A percentile compares a stretch with the other conserved stretches of the same genome.
phyloP scores from a whole-genome alignment of 169 alveolate genomes.

The Cryptosporidium sp. region DNA sequence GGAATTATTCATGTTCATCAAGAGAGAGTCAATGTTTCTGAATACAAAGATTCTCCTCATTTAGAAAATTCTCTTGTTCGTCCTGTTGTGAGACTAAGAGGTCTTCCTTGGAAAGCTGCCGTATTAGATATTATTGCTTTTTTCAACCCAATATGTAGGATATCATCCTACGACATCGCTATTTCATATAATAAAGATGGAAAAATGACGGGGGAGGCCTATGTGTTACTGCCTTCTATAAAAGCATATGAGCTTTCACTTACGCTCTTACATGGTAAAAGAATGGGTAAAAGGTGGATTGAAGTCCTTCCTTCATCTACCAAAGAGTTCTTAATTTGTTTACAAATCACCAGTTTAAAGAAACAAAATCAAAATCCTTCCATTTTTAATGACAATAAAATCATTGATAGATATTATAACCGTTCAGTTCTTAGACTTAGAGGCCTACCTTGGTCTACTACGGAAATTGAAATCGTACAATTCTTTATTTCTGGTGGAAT shows the following conservation, averaged over 20 bases:
- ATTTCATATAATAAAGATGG: constrained; percentile 42
- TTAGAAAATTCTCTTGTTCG: neutral
- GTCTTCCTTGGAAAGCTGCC: constrained; percentile 51
- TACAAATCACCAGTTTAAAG: neutral
- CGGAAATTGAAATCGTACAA: constrained; percentile 77
- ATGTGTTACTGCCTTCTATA: constrained; percentile 78
- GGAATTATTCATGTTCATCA: neutral
- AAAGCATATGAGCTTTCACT: constrained; percentile 76
- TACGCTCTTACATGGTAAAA: constrained; percentile 77
- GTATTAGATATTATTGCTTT: constrained; percentile 29
- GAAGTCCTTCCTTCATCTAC: constrained; percentile 76
- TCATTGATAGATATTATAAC: neutral
- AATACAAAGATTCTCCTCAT: neutral
- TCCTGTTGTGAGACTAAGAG: constrained; percentile 40
- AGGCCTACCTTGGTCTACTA: constrained; percentile 83
- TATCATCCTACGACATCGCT: constrained; percentile 1
- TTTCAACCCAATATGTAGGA: constrained; percentile 37
- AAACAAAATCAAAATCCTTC: neutral
- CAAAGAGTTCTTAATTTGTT: constrained; percentile 28
- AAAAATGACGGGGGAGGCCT: constrained; percentile 81
- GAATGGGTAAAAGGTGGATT: constrained; percentile 82
- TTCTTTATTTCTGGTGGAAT: constrained; percentile 75
- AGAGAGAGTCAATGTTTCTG: neutral
- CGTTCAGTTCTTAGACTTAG: constrained; percentile 77
- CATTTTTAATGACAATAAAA: neutral